Evolutionary conservation across 2,329 filamentous ascomycete species (phyloP), one percentile per base, ranked within the genome.

Genomic region (Colletotrichum sp.): DNA sequence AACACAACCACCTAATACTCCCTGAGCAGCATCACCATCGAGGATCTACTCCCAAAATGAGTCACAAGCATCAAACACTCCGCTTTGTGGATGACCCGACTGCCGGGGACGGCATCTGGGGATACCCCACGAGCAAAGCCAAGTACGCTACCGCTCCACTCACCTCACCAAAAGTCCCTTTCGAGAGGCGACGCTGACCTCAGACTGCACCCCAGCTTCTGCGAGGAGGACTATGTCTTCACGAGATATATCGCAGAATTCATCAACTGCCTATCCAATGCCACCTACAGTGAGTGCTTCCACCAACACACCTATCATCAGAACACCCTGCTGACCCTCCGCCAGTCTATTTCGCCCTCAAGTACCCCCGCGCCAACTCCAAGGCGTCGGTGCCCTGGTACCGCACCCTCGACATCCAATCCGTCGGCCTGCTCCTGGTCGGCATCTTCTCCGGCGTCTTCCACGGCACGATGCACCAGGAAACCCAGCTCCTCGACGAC

Each of bases 401-500:
- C 3, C 83, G 81, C 6, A 82, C 79, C 9, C 72, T 80, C 21
- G 88, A 89, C 78, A 84, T 85, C 72, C 85, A 88, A 81, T 85
- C 87, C 26, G 15, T 84, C 28, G 83, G 85, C 7, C 84, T 88
- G 34, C 77, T 88, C 39, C 55, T 83, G 8, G 83, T 89, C 39
- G 87, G 88, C 69, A 66, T 88, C 57, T 82, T 82, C 30, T 89
- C 87, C 1, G 84, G 85, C 65, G 67, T 84, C 13, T 89, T 86
- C 79, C 88, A 89, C 78, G 87, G 86, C 36, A 85, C 86, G 9
- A 83, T 89, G 21, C 86, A 83, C 69, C 86, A 87, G 65, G 80
- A 80, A 2, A 80, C 86, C 8, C 85, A 89, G 77, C 88, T 87
- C 75, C 87, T 86, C 77, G 91, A 92, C 78, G 90, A 92, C 78